A percentile compares a stretch with the other conserved stretches of the same genome.
phyloP scores from a whole-genome alignment of 140 eudicot genomes.

The Ambrosia hybrid region DNA sequence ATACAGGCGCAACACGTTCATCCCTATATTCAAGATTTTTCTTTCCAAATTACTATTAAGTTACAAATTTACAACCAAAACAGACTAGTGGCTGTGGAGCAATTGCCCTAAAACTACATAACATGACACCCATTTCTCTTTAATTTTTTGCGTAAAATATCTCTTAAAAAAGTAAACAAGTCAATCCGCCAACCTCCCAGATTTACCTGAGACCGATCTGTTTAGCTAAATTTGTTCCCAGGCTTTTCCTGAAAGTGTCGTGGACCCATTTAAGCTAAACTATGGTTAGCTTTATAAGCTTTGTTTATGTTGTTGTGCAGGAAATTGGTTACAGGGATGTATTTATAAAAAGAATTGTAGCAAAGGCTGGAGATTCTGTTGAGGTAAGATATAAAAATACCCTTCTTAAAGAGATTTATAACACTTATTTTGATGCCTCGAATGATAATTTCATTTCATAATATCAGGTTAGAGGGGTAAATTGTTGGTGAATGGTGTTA shows the following conservation, averaged over 20 bases:
- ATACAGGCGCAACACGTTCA: background rate
- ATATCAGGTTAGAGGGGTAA: slow-evolving; percentile 71
- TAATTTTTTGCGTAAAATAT: no score
- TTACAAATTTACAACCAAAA: no score
- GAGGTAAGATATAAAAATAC: slow-evolving; percentile 43
- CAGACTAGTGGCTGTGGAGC: no score
- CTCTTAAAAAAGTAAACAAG: background rate
- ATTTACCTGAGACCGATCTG: background rate
- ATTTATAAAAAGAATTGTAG: slow-evolving; percentile 85
- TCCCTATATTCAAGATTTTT: background rate
- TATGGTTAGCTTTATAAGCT: background rate
- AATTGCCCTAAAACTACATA: no score
- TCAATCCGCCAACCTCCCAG: background rate
- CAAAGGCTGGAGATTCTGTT: slow-evolving; percentile 82
- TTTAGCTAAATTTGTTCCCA: no score
- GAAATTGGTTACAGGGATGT: slow-evolving; percentile 63
- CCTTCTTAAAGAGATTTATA: background rate
- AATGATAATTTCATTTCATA: background rate
- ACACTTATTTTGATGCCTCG: slow-evolving; percentile 12
- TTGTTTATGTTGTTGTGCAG: slow-evolving; percentile 35
- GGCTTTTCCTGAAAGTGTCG: no score
- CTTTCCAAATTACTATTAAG: no score
- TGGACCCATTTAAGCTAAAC: no score
- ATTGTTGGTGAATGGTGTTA: slow-evolving; percentile 65
- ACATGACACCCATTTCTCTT: no score